Base-by-base conservation (phyloP, 148 eudicot genomes). In the Fagopyrum homotropicum region DNA sequence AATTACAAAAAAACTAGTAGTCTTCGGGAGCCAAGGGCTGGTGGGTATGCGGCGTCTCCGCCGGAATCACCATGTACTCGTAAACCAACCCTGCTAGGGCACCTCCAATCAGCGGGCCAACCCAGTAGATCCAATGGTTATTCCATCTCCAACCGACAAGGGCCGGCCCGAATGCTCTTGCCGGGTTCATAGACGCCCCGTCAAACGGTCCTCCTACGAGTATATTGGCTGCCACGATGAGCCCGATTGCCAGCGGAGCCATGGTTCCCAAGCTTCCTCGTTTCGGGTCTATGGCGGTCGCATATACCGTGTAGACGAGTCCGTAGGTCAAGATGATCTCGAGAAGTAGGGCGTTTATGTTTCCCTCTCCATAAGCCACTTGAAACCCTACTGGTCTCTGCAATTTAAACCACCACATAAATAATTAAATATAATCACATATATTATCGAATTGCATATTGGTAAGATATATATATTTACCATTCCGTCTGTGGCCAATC, bases 401-500 rank as follows among this genome's bases (percentile, higher is more conserved):
- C 29, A 49, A 43, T 70, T 70, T 44, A 45, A 35, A 17, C 49
- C 14, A 70, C 12, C 14, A 9, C 45, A 8, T 35, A 44, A 70
- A 44, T 10, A 40, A 22, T 22, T 11, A 70, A 10, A 7, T 7
- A 45, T 22, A 64, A 22, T 22, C 26, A 22, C 26, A 22, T 22
- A 22, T 22, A 22, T 22, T 22, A 22, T 22, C 0, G 26, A 22
- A 22, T 22, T 22, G 26, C 26, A 22, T 22, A 22, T 22, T 22
- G 1, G 50, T 0, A 44, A 47, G n/a, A 47, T 14, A 8, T 44
- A 22, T 8, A 40, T 8, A 17, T 81, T 47, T 48, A 93, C 98
- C 90, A 89, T 80, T 82, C 98, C 98, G 63, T 89, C 79, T 2
- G 98, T 90, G 63, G 93, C 76, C 2, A 94, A 74, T 79, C 88